Base-by-base conservation (phyloP, 768 basidiomycete genomes). In the Hortiboletus campestris region DNA sequence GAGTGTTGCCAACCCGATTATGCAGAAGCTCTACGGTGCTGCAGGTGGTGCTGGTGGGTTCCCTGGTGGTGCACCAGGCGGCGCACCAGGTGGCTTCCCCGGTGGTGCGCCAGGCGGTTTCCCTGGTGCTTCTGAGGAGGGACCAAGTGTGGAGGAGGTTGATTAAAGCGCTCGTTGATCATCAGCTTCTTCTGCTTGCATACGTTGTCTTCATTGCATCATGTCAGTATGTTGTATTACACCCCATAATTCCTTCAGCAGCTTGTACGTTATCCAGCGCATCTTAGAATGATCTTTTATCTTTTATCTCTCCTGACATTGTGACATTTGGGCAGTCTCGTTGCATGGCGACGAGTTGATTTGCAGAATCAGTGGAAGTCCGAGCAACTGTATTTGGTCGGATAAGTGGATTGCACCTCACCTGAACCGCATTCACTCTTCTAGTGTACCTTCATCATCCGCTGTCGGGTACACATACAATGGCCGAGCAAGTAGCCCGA, bases 91-190 rank as follows among this genome's bases (percentile, higher is more conserved):
- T 6, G 82, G 81, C 34, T 73, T 73, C 69, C 71, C 80, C 19
- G 80, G 79, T 46, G 90, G 82, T 69, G 83, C 83, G 45, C 84
- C 87, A 34, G 89, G 88, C 49, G 85, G 84, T 46, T 84, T 84
- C 80, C 84, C 85, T 32, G 83, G 84, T 53, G 84, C 78, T 35
- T 73, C 76, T 47, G 90, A 89, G 72, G 91, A 91, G 31, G 94
- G 93, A 43, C 93, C 92, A 44, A 87, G 85, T 55, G 92, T 94
- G 50, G 92, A 95, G 80, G 92, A 94, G 77, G 93, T 94, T 64
- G 88, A 90, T 71, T 90, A 82, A 80, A 59, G 55, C 61, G 52
- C 55, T 54, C 42, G 46, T n/a, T 40, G 53, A 49, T 40, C 31
- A 32, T 32, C 41, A 57, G 58, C 60, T 63, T 61, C 60, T 63